phyloP scores from a whole-genome alignment of 2,329 filamentous ascomycete genomes.

The Botrytis galanthina region DNA sequence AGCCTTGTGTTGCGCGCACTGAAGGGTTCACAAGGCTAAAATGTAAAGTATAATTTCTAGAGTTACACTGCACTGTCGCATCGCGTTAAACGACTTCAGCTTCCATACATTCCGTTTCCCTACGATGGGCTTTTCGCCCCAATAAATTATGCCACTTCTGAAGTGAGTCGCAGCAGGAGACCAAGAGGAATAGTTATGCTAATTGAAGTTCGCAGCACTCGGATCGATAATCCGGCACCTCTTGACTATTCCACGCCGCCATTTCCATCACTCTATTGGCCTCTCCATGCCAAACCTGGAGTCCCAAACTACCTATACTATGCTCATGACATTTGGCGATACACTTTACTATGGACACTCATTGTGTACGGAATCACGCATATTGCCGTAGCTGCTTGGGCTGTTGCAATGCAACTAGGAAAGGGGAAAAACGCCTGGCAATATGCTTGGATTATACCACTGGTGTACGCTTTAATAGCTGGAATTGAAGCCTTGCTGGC shows the following conservation, averaged over 20 bases:
- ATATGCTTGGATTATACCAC: slow-evolving; percentile 55
- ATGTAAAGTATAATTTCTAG: neutral
- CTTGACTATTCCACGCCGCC: slow-evolving; percentile 57
- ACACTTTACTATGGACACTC: slow-evolving; percentile 68
- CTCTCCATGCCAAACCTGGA: slow-evolving; percentile 45
- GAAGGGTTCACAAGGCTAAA: neutral
- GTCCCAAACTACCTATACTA: slow-evolving; percentile 55
- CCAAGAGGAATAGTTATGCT: neutral
- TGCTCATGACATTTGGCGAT: slow-evolving; percentile 63
- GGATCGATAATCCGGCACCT: slow-evolving; percentile 33
- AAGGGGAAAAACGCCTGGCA: slow-evolving; percentile 38
- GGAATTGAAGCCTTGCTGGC: slow-evolving; percentile 63
- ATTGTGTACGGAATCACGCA: slow-evolving; percentile 64
- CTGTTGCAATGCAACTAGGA: slow-evolving; percentile 55
- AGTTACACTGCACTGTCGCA: slow-evolving; percentile 11
- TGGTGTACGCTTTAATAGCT: slow-evolving; percentile 59
- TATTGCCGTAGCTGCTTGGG: slow-evolving; percentile 54
- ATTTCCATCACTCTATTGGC: slow-evolving; percentile 70
- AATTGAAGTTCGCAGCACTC: slow-evolving; percentile 28
- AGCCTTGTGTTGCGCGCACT: neutral
- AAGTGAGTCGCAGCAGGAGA: slow-evolving; percentile 24
- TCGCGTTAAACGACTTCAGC: neutral
- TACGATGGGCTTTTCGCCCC: neutral
- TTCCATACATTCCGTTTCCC: neutral
- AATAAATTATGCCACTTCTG: slow-evolving; percentile 24